Percentiles rank a stretch among this genome's conserved stretches.
Conservation (phyloP, 371 early-diverging fungal genomes). For the Vairimorpha necatrix region DNA sequence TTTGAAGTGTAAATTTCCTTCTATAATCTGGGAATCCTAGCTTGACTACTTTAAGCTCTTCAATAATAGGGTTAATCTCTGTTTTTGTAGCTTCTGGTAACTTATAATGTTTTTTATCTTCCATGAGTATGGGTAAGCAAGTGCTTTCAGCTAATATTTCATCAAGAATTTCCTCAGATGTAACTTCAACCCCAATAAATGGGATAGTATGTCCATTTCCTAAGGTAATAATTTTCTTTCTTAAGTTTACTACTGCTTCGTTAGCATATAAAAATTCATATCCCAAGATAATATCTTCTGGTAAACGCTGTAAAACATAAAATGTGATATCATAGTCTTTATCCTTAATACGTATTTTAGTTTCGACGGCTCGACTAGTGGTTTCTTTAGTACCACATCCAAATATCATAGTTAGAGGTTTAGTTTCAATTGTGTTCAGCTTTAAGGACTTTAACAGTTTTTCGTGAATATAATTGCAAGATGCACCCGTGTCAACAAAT, state of each 20-base stretch:
- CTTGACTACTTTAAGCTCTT: neutral
- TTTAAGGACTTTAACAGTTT: neutral
- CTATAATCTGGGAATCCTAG: conserved; percentile 32
- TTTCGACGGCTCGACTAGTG: neutral
- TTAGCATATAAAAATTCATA: neutral
- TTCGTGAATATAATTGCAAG: neutral
- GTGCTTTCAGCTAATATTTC: neutral
- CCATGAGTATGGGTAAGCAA: neutral
- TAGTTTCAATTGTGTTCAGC: neutral
- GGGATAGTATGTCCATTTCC: neutral
- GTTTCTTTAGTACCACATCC: neutral
- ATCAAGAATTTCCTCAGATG: neutral
- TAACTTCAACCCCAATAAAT: neutral
- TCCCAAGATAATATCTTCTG: neutral
- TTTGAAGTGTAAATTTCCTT: conserved; percentile 36
- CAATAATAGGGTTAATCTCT: neutral
- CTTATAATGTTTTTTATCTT: neutral
- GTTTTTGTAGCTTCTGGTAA: neutral
- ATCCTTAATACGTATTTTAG: neutral
- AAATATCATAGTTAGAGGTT: neutral
- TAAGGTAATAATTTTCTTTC: neutral
- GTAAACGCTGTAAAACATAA: neutral
- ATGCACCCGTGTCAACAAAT: neutral
- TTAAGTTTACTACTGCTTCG: neutral
- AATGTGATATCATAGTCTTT: neutral